Evolutionary conservation across 352 stramenopile genomes (phyloP), one percentile per base, ranked within the genome.

Genomic region (Pythium coloratum): DNA sequence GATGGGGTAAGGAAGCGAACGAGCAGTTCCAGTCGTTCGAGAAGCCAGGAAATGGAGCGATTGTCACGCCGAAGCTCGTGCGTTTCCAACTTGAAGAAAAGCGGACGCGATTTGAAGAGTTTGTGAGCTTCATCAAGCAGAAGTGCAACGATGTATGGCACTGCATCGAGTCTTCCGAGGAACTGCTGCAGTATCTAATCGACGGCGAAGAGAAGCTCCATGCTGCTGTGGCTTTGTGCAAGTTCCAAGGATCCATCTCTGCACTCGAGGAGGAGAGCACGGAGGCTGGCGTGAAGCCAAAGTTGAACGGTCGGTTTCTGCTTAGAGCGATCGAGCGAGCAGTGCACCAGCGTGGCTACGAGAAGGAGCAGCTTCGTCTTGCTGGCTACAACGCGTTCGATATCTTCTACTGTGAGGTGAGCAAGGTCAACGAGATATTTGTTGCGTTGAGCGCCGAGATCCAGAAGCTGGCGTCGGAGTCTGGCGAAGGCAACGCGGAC

Each of bases 391-490:
- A 90, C 59, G 79, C 86, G 3, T 94, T 96, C 69, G 88, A 96
- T 71, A 85, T 94, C 20, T 96, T 96, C 50, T 96, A 92, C 57
- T 93, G 82, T 54, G 88, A 96, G 76, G 82, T 94, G 30, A 94
- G 79, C 72, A 91, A 90, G 50, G 74, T 96, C 34, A 59, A 75
- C 3, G 86, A 94, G 50, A 58, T 96, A 4, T 92, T 94, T 38
- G 59, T 74, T 38, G 60, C 68, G 24, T 69, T 95, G n/a, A 76
- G 72, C 32, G 65, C 75, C 1, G 84, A 92, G 64, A 73, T 92
- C 24, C 67, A 88, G 54, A 65, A 74, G n/a, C 61, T 91, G 18
- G 72, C 72, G 14, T 77, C 75, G 2, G 80, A 82, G 33, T 80
- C 86, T 47, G 80, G 82, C 16, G 81, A 92, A 69, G 86, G 77